Base-by-base conservation (phyloP, 768 basidiomycete species). In the Galerina marginata region DNA sequence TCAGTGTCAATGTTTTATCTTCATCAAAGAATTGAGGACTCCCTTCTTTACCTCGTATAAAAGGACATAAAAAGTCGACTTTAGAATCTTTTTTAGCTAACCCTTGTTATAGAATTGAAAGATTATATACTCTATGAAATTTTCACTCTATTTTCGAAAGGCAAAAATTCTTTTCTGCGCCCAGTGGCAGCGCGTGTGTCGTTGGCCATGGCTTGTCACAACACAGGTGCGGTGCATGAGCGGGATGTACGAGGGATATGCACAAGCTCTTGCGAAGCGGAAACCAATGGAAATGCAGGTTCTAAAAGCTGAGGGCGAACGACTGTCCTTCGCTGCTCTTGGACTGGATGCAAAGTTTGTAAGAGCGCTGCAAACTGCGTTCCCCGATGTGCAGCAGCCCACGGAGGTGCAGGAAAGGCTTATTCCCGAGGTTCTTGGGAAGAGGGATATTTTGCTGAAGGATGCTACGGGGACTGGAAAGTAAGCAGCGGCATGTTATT, bases 381-480 rank as follows among this genome's bases (percentile, higher is more conserved):
- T 91, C 72, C 90, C 90, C 1, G 75, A 80, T 54, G 79, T 92
- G 29, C 70, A 74, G 60, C 58, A 71, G 39, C 89, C 90, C 3
- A 92, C 91, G 0, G 71, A 75, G 11, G 81, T 82, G 36, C 91
- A 93, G 69, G 75, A 71, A 44, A 74, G 75, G 53, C 83, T 92
- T 54, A 87, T 92, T 58, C 83, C 84, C 3, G 89, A 86, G 15
- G 77, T 91, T 9, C 60, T 88, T 33, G 68, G 69, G 16, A 81
- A 80, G 6, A 81, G 81, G 66, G 86, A 92, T 70, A 77, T 92
- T 15, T 72, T 92, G 12, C 65, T 93, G 54, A 87, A 84, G 62
- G 91, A 91, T 62, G 75, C 76, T 25, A 90, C 91, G n/a, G 91
- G 92, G 4, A 85, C 86, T 46, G 92, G 91, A 76, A 93, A 93